Base-by-base conservation (phyloP, 257 asterid genomes). In the Avicennia marina region DNA sequence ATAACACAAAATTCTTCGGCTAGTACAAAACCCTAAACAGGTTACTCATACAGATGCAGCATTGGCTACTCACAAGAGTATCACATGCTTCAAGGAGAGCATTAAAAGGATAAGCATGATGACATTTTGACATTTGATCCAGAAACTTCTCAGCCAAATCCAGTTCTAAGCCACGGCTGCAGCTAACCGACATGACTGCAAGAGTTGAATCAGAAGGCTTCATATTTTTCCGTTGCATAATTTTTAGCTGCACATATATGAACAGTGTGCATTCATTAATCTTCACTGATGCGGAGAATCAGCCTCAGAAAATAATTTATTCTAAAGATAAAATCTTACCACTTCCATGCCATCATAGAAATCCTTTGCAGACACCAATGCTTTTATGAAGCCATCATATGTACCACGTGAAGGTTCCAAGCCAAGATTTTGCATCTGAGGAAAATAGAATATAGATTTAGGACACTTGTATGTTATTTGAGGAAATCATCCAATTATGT, bases 381-480 rank as follows among this genome's bases (percentile, higher is more conserved):
- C 82, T 76, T 77, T 76, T 58, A 83, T 68, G 66, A 79, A 81
- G 67, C 86, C 94, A 60, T 79, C 80, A 45, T 85, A 90, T 47
- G 82, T 78, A 45, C 65, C 33, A 16, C 70, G 26, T 55, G 98
- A 83, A 39, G 79, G 95, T 74, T 79, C 75, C 76, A 90, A 59
- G 40, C 95, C 95, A 71, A 90, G 84, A 76, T 53, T 71, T 78
- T 80, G 91, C 94, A 87, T 87, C 96, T 90, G 79, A 56, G 53
- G 13, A 31, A 59, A n/a, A 57, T 36, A 60, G 58, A 75, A 33
- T 32, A 64, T 25, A 24, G 45, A 39, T 57, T 56, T 44, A 70
- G 29, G 24, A 27, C 13, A 56, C 36, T 41, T 24, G 6, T 11
- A 53, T n/a, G 33, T 18, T 29, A 44, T 43, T 12, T 43, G 22